Percentiles rank a stretch among this genome's conserved stretches.
Evolutionary conservation across 2,329 filamentous ascomycete species (phyloP).

Genomic region (Alternaria gaisen): DNA sequence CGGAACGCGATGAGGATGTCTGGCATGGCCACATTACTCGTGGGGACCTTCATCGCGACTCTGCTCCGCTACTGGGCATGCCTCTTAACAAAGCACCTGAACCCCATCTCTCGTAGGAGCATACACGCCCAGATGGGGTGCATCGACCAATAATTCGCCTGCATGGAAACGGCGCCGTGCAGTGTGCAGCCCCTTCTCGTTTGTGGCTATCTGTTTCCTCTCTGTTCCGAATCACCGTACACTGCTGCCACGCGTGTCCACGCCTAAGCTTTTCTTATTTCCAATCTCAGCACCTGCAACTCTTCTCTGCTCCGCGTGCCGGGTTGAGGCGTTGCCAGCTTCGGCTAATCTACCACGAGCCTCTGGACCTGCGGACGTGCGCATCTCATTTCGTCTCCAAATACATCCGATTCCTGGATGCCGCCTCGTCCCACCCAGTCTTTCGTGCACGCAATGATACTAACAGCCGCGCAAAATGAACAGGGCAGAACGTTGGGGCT

Average conservation of each 20-base stretch:
- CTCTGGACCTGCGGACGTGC: constrained; percentile 2
- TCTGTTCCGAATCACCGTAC: background rate
- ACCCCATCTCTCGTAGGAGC: constrained; percentile 26
- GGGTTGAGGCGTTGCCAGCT: constrained; percentile 26
- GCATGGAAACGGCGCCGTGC: constrained; percentile 18
- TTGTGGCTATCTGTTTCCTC: background rate
- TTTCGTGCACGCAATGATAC: constrained; percentile 11
- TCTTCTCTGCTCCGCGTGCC: constrained; percentile 23
- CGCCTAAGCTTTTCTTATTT: constrained; percentile 13
- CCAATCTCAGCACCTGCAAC: constrained; percentile 11
- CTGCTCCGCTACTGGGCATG: constrained; percentile 14
- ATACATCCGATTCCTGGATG: background rate
- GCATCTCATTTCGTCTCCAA: constrained; percentile 1
- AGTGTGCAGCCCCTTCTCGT: constrained; percentile 17
- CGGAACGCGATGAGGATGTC: constrained; percentile 6
- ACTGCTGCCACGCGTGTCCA: background rate
- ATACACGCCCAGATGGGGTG: constrained; percentile 21
- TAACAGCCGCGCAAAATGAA: constrained; percentile 15
- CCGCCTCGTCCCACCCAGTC: background rate
- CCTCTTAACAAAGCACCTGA: constrained; percentile 24
- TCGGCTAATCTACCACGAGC: constrained; percentile 27
- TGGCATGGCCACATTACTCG: constrained; percentile 14
- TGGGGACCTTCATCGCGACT: constrained; percentile 18
- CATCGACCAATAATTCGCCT: constrained; percentile 22
- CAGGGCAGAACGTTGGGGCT: constrained; percentile 21